Evolutionary conservation across 768 basidiomycete species (phyloP), one percentile per base, ranked within the genome.

Genomic region (Daedaleopsis sinensis): DNA sequence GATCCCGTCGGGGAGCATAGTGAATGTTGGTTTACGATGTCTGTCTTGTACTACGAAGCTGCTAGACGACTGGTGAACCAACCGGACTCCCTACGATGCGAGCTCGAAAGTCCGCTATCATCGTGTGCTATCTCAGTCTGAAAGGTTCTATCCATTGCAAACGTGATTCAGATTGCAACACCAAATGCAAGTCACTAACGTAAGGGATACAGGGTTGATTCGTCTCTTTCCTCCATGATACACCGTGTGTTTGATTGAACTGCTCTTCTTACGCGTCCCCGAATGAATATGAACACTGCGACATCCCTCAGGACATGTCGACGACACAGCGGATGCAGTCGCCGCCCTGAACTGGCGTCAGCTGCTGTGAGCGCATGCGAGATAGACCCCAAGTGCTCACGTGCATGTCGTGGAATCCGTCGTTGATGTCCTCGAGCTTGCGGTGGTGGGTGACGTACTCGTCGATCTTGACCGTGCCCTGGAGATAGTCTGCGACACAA

Each of bases 331-430:
- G 91, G 71, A 99, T 97, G 74, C 95, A 97, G 52, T 91, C 82
- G 16, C 95, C 95, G 49, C 75, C 78, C 90, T 94, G 52, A 0
- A 66, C 19, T 54, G 42, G 61, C 39, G 39, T 58, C 24, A 62
- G 59, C 57, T 13, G 9, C 10, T n/a, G 6, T 35, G 24, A 51
- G 12, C 23, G 39, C 6, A 12, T 47, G 1, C 15, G 39, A 39
- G 35, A 21, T 1, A n/a, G n/a, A n/a, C n/a, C n/a, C 1, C 12
- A 44, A 15, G 19, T 52, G 84, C 94, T 76, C 77, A 95, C 93
- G 78, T 98, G 94, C 96, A 99, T 98, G 71, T 96, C 93, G 59
- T 90, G 80, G 82, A 99, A 98, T 21, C 93, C 94, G 52, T 87
- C 80, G 75, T 93, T 93, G 72, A 95, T 91, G 7, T 92, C 88